Conservation (phyloP, 2,329 filamentous ascomycete genomes). For the Proliferodiscus dingleyae region DNA sequence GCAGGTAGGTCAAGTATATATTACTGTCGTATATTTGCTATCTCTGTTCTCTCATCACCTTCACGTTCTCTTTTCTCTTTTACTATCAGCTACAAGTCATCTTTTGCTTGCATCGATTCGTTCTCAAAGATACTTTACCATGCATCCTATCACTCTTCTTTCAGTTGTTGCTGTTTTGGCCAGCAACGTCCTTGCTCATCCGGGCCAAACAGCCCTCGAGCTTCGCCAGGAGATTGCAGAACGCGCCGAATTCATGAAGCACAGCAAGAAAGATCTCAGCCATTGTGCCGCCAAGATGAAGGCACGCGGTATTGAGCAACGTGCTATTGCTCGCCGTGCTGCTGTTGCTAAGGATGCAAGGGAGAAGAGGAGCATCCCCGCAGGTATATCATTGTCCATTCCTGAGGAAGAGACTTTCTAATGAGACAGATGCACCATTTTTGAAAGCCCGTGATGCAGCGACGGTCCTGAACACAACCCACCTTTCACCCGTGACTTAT, state of each 20-base stretch:
- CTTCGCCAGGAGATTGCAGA: constrained; percentile 31
- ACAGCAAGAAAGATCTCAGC: constrained; percentile 32
- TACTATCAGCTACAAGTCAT: too few relatives aligned
- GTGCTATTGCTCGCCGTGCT: constrained; percentile 32
- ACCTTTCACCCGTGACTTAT: constrained; percentile 26
- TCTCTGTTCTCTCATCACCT: too few relatives aligned
- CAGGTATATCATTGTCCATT: constrained; percentile 6
- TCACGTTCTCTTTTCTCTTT: too few relatives aligned
- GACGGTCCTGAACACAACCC: constrained; percentile 13
- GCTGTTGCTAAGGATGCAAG: constrained; percentile 32
- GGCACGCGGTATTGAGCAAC: constrained; percentile 33
- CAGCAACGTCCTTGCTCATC: constrained; percentile 31
- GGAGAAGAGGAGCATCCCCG: constrained; percentile 28
- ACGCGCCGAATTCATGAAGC: constrained; percentile 33
- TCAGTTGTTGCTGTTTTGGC: constrained; percentile 5
- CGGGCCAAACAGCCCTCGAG: constrained; percentile 36
- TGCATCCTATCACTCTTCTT: background rate
- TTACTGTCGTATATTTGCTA: too few relatives aligned
- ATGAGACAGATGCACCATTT: constrained; percentile 6
- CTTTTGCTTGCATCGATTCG: too few relatives aligned
- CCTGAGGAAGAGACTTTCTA: background rate
- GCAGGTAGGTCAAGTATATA: too few relatives aligned
- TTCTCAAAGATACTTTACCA: too few relatives aligned
- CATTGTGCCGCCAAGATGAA: constrained; percentile 37
- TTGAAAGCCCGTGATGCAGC: constrained; percentile 14